Evolutionary conservation across 371 early-diverging fungal species (phyloP).

Genomic region (Lichtheimia ornata): DNA sequence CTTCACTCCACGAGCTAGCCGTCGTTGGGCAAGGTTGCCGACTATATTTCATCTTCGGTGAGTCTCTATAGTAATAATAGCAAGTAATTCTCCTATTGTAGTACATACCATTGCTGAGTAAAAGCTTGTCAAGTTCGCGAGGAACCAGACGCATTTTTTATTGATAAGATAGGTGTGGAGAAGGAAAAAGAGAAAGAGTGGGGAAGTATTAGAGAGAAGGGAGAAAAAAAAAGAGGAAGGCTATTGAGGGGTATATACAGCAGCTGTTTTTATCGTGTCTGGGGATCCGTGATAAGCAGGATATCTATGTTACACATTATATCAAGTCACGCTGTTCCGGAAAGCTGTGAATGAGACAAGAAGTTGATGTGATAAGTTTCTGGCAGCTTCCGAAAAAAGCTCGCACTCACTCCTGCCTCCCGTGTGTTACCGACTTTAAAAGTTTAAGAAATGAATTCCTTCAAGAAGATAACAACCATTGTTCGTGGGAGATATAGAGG

Average conservation of each 20-base stretch:
- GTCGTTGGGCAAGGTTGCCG: slow-evolving; percentile 85
- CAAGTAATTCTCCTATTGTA: background rate
- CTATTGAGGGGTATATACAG: background rate
- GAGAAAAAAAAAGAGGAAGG: background rate
- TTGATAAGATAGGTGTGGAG: slow-evolving; percentile 2
- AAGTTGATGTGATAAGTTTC: no score
- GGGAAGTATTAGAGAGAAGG: slow-evolving; percentile 3
- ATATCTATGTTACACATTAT: no score
- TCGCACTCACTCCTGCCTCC: no score
- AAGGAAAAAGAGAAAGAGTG: slow-evolving; percentile 7
- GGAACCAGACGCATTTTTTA: slow-evolving; percentile 46
- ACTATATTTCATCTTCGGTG: slow-evolving; percentile 35
- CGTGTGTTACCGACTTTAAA: no score
- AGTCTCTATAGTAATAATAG: background rate
- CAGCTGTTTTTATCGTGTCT: no score
- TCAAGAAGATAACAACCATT: no score
- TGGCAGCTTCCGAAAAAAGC: no score
- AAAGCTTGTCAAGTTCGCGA: slow-evolving; percentile 88
- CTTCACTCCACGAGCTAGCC: slow-evolving; percentile 83
- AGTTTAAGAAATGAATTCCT: no score
- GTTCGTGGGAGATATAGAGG: no score
- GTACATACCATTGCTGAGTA: slow-evolving; percentile 64
- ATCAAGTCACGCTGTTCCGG: no score
- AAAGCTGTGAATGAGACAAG: no score
- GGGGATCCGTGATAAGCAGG: no score